phyloP scores from a whole-genome alignment of 305 asterid species.

The Fraxinus sp. region DNA sequence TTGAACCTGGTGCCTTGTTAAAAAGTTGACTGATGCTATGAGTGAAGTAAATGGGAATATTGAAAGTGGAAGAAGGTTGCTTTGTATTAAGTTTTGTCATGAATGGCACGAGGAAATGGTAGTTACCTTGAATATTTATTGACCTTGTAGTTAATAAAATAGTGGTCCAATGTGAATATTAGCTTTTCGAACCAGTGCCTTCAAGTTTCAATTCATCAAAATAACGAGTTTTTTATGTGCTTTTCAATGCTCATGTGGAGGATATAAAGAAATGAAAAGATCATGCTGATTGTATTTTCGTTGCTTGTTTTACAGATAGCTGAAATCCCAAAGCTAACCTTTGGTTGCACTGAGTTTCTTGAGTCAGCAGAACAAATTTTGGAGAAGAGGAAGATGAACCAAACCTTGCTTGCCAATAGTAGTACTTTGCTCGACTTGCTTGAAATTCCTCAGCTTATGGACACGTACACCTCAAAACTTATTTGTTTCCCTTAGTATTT shows the following conservation, averaged over 20 bases:
- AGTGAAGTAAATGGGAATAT: slow-evolving; percentile 1
- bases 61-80: neutral
- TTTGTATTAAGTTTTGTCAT: neutral
- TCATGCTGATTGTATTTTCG: slow-evolving; percentile 20
- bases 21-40: slow-evolving; percentile 1
- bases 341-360: slow-evolving; percentile 83
- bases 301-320: slow-evolving; percentile 56
- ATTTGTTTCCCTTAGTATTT: slow-evolving; percentile 4
- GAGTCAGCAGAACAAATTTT: slow-evolving; percentile 73
- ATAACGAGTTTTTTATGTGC: neutral
- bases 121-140: neutral
- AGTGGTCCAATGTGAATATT: neutral
- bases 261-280: slow-evolving; percentile 8
- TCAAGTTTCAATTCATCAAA: neutral
- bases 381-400: slow-evolving; percentile 92
- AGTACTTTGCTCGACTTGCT: slow-evolving; percentile 91
- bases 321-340: slow-evolving; percentile 79
- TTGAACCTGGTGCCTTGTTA: neutral
- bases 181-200: neutral
- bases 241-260: neutral
- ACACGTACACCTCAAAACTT: slow-evolving; percentile 59
- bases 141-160: neutral
- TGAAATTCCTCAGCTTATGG: slow-evolving; percentile 97
- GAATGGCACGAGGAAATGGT: neutral
- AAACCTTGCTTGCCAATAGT: slow-evolving; percentile 70